Percentiles rank a stretch among this genome's conserved stretches.
These are phyloP conservation scores for Rutstroemia sp. DNA, from an alignment of 2,329 filamentous ascomycete species.

Conservation along the genomic window DNA sequence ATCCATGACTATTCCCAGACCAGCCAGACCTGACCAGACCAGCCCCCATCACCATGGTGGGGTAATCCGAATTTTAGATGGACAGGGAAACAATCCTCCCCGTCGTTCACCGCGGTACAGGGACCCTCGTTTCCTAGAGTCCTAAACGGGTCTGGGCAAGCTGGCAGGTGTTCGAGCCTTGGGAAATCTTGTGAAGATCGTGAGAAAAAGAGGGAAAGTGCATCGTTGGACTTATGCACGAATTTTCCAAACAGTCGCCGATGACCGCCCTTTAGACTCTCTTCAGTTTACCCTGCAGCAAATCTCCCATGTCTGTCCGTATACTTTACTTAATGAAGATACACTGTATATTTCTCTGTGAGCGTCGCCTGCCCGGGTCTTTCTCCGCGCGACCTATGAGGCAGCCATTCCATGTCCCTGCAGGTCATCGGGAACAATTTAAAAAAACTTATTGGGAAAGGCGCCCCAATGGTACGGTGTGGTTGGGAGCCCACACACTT, in stretches of 20 bases:
- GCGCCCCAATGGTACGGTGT: not conserved
- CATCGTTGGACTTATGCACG: not conserved
- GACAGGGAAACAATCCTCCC: conserved; percentile 1
- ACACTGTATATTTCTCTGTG: not conserved
- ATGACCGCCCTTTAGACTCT: not conserved
- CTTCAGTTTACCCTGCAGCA: not conserved
- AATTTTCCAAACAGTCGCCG: not conserved
- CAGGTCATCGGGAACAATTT: not conserved
- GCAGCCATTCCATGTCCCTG: not conserved
- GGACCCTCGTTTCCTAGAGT: not conserved
- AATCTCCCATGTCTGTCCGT: not conserved
- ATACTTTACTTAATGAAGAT: not conserved
- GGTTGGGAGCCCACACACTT: not conserved
- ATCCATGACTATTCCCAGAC: not conserved
- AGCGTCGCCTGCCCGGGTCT: not conserved
- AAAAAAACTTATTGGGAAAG: not conserved
- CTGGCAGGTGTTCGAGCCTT: no score
- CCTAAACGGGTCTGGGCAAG: not conserved
- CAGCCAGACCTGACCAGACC: not conserved
- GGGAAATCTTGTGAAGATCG: conserved; percentile 2
- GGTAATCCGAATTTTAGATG: conserved; percentile 3
- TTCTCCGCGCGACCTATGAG: not conserved
- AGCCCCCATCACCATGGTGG: conserved; percentile 1
- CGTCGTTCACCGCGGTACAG: conserved; percentile 1
- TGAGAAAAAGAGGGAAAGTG: not conserved